These are phyloP conservation scores for Limonium bicolor DNA, from an alignment of 148 eudicot species.

Conservation along the genomic window DNA sequence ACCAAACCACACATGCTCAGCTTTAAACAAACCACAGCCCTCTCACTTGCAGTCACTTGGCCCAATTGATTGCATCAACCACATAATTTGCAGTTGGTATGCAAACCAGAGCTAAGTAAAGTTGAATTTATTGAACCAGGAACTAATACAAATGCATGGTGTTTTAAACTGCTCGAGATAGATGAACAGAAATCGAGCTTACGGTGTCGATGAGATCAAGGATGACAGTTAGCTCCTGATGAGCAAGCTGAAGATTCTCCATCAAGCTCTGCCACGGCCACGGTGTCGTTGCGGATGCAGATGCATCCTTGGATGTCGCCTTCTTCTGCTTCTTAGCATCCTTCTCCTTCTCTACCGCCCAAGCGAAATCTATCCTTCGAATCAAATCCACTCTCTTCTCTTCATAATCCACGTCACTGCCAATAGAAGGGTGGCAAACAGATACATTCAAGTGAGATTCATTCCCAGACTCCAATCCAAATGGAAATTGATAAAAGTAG, in stretches of 20 bases:
- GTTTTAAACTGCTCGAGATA: too few species aligned
- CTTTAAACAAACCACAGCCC: neutral
- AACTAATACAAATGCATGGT: too few species aligned
- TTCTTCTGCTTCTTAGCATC: constrained; percentile 88
- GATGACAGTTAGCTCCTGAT: constrained; percentile 84
- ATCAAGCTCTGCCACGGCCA: constrained; percentile 77
- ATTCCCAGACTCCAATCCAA: neutral
- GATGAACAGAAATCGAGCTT: constrained; percentile 4
- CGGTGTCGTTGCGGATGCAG: constrained; percentile 22
- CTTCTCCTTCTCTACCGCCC: constrained; percentile 93
- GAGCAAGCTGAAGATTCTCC: constrained; percentile 78
- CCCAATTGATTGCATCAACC: neutral
- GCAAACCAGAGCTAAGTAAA: neutral
- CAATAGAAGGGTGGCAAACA: constrained; percentile 3
- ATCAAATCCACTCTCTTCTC: constrained; percentile 73
- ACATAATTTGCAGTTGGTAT: neutral
- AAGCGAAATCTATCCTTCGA: constrained; percentile 78
- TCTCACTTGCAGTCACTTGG: neutral
- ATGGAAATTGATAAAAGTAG: too few species aligned
- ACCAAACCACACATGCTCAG: neutral
- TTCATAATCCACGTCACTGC: constrained; percentile 64
- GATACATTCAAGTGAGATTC: constrained; percentile 3
- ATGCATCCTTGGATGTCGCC: constrained; percentile 36
- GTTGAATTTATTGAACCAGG: too few species aligned
- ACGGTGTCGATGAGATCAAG: constrained; percentile 92